phyloP scores from a whole-genome alignment of 2,329 filamentous ascomycete genomes.

The Fusarium sp. region DNA sequence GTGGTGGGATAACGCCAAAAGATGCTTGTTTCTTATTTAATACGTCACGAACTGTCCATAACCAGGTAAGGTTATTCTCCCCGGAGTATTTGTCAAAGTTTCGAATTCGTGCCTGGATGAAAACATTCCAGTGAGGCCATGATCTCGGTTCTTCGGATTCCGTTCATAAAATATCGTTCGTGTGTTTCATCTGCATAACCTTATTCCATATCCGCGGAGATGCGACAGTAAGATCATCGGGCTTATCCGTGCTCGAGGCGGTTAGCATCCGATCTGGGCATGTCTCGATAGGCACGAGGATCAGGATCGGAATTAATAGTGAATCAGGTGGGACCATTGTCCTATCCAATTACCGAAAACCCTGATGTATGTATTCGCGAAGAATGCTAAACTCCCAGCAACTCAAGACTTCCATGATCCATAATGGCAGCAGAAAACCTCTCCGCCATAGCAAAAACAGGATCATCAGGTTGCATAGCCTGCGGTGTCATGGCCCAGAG shows the following conservation, averaged over 20 bases:
- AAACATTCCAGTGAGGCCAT: background rate
- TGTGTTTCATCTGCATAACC: background rate
- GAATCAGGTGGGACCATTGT: background rate
- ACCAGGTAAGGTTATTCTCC: background rate
- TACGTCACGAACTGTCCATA: background rate
- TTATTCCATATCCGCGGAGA: background rate
- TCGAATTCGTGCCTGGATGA: background rate
- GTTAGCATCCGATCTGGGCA: background rate
- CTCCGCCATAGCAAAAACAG: background rate
- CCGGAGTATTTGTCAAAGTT: background rate
- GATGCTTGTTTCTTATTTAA: background rate
- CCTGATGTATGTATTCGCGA: background rate
- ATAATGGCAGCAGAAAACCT: background rate
- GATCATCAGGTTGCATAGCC: background rate
- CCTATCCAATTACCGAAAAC: background rate
- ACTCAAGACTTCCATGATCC: background rate
- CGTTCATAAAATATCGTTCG: background rate
- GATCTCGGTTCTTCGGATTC: background rate
- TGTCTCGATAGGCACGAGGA: background rate
- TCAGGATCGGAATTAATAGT: background rate
- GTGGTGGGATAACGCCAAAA: background rate
- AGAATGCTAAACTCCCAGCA: background rate
- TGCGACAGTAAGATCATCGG: background rate
- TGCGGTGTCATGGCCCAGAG: slow-evolving; percentile 3
- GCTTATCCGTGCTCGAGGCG: background rate